Evolutionary conservation across 164 flowering plant genomes (phyloP), one percentile per base, ranked within the genome.

Genomic region (Liriodendron chinense): DNA sequence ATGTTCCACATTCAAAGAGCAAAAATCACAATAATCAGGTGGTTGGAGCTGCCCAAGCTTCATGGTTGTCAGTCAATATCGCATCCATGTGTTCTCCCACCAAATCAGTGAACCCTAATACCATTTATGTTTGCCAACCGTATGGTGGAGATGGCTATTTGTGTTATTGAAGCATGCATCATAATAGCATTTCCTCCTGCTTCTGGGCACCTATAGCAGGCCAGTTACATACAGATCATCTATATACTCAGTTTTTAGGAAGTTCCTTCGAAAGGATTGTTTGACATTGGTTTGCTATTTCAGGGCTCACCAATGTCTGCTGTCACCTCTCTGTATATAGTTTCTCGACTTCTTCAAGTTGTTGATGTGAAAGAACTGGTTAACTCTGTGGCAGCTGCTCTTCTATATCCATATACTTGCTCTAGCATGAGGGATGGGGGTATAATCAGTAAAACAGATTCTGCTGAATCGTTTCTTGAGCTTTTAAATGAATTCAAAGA

Each of bases 311-410:
- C 69, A 70, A 18, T 86, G 53, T 89, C 91, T 67, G 71, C 83
- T 26, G 71, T 85, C 84, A 84, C 90, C 64, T 88, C 89, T 77
- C 72, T 89, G 61, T 89, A 83, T 74, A 64, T 88, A 64, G 72
- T 89, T 79, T 83, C 83, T 67, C 85, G 85, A 50, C 84, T 89
- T 79, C 82, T 89, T 74, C 91, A 88, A 85, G 82, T 89, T 82
- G 74, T 89, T 78, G 89, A 82, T 73, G 88, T 75, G 71, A 83
- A 82, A 79, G 70, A 69, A 74, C 28, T 88, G 67, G 70, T 79
- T 65, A 83, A 89, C 70, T 56, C 77, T 26, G 87, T 88, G 48
- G 91, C 90, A 25, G 74, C 75, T 75, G 76, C 69, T 71, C 25
- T 85, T 78, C 53, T 88, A 49, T 84, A 78, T 75, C 82, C 86